Evolutionary conservation across 805 yeast genomes (phyloP).

Genomic region (Peterozyma toletana): DNA sequence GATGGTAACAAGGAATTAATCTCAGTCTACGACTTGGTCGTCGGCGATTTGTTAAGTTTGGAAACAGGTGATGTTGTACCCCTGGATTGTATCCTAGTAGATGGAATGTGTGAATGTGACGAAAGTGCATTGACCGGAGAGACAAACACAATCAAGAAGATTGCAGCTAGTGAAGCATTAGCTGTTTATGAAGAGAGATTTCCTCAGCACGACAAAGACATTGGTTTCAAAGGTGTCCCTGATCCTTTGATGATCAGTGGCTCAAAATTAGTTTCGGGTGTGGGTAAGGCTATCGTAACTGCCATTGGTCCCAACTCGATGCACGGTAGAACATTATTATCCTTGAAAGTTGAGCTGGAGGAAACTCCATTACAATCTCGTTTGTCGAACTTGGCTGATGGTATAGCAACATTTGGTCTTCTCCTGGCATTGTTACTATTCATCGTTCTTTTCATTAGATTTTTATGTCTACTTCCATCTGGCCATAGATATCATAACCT

Average conservation of each 20-base stretch:
- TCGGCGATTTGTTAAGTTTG: slow-evolving; percentile 76
- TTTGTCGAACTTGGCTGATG: slow-evolving; percentile 77
- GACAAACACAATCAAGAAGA: slow-evolving; percentile 71
- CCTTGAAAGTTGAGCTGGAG: slow-evolving; percentile 70
- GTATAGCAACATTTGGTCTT: slow-evolving; percentile 91
- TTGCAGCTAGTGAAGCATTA: slow-evolving; percentile 40
- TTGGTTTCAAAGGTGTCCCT: slow-evolving; percentile 35
- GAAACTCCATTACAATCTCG: slow-evolving; percentile 86
- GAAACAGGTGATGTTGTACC: slow-evolving; percentile 96
- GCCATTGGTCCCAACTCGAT: slow-evolving; percentile 88
- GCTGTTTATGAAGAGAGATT: slow-evolving; percentile 21
- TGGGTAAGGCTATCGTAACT: slow-evolving; percentile 79
- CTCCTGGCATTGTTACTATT: slow-evolving; percentile 80
- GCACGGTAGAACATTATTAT: slow-evolving; percentile 86
- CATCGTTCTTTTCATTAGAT: slow-evolving; percentile 70
- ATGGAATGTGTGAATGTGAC: slow-evolving; percentile 80
- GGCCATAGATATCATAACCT: slow-evolving; percentile 36
- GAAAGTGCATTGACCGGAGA: slow-evolving; percentile 95
- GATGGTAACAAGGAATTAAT: slow-evolving; percentile 61
- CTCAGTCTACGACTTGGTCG: slow-evolving; percentile 68
- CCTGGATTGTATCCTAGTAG: slow-evolving; percentile 72
- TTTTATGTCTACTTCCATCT: slow-evolving; percentile 52
- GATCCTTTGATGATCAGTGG: slow-evolving; percentile 93
- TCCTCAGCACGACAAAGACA: slow-evolving; percentile 21
- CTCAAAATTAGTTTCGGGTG: slow-evolving; percentile 78